These are phyloP conservation scores for Fusarium poae DNA, from an alignment of 2,329 filamentous ascomycete species.

Conservation along the genomic window DNA sequence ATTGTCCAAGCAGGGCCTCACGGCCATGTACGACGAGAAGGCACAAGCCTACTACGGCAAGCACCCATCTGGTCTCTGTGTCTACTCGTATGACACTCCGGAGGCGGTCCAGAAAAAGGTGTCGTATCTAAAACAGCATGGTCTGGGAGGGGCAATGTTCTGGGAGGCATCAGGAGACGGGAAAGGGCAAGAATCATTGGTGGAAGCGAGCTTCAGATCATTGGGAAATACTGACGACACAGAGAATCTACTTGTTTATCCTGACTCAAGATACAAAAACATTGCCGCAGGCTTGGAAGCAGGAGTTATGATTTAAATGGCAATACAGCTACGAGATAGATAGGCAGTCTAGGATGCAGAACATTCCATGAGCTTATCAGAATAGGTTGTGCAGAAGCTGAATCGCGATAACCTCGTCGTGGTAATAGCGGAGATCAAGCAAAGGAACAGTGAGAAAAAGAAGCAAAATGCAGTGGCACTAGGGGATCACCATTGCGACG, in stretches of 20 bases:
- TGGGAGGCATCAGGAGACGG: constrained; percentile 84
- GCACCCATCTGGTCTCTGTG: constrained; percentile 66
- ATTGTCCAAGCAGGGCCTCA: constrained; percentile 72
- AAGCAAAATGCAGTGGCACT: no score
- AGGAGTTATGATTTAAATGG: not conserved
- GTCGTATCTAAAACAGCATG: constrained; percentile 68
- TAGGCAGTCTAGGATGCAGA: not conserved
- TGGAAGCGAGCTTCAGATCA: constrained; percentile 60
- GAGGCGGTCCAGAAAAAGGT: constrained; percentile 72
- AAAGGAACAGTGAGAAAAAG: no score
- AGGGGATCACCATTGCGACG: no score
- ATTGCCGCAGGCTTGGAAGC: constrained; percentile 47
- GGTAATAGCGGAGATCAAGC: no score
- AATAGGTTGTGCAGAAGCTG: no score
- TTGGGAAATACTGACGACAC: constrained; percentile 57
- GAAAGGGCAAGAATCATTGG: constrained; percentile 69
- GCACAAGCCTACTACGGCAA: constrained; percentile 78
- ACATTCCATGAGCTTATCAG: no score
- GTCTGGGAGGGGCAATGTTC: constrained; percentile 84
- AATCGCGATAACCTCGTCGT: no score
- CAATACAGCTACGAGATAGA: not conserved
- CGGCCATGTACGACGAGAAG: constrained; percentile 67
- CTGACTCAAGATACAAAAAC: constrained; percentile 66
- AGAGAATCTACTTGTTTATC: constrained; percentile 64
- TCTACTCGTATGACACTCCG: constrained; percentile 79